Conservation (phyloP, 2,329 filamentous ascomycete genomes). For the Curvularia verruculosa region DNA sequence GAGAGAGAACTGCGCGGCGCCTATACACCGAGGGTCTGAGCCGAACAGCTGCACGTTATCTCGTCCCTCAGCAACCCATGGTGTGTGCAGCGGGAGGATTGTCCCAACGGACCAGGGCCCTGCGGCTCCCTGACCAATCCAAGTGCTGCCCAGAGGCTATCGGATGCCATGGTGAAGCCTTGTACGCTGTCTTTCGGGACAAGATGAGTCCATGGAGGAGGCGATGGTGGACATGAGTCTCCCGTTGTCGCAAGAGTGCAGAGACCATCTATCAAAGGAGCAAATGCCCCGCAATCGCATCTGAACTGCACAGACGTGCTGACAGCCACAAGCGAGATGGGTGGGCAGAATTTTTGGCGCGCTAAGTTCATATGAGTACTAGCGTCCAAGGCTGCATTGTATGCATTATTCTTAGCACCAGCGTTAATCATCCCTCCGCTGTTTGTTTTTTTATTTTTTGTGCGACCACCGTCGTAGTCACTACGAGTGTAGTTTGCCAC, state of each 20-base stretch:
- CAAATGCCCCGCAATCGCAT: slow-evolving; percentile 7
- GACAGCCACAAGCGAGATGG: slow-evolving; percentile 12
- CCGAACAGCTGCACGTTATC: slow-evolving; percentile 5
- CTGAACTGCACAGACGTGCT: neutral
- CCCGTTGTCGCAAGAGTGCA: slow-evolving; percentile 1
- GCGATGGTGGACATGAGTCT: neutral
- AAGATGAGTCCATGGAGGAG: neutral
- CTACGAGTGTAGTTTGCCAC: neutral
- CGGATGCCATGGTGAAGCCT: neutral
- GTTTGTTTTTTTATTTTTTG: no score
- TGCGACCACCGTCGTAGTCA: neutral
- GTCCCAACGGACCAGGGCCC: slow-evolving; percentile 18
- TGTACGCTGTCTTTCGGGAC: neutral
- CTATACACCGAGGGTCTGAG: neutral
- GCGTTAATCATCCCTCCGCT: slow-evolving; percentile 2
- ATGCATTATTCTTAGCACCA: slow-evolving; percentile 8
- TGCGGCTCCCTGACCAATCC: slow-evolving; percentile 8
- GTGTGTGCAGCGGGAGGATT: slow-evolving; percentile 24
- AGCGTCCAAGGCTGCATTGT: slow-evolving; percentile 2
- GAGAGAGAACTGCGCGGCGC: slow-evolving; percentile 1
- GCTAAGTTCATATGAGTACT: neutral
- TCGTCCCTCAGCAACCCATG: slow-evolving; percentile 9
- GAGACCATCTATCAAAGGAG: neutral
- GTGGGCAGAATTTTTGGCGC: slow-evolving; percentile 13
- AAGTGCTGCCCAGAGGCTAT: neutral